Percentiles rank a stretch among this genome's conserved stretches.
Conservation (phyloP, 192 early-diverging fungal genomes). For the Oehlia diaphana region DNA sequence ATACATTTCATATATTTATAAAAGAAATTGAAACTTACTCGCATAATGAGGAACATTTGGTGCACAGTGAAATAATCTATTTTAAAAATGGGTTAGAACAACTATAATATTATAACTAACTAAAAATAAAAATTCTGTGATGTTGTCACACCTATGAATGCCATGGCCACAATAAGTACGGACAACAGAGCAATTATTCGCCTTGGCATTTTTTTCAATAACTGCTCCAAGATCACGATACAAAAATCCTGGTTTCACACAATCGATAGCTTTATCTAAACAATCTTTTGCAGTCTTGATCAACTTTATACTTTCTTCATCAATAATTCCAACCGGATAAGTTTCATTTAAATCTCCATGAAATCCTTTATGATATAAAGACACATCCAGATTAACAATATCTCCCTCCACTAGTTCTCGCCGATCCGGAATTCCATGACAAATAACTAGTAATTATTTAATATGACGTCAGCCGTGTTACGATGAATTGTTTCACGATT, state of each 20-base stretch:
- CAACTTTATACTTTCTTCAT: slow-evolving; percentile 68
- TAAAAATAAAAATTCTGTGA: neutral
- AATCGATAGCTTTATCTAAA: slow-evolving; percentile 88
- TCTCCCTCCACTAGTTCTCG: slow-evolving; percentile 94
- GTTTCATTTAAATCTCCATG: slow-evolving; percentile 97
- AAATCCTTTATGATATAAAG: slow-evolving; percentile 86
- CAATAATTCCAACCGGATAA: slow-evolving; percentile 87
- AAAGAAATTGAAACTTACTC: slow-evolving; percentile 35
- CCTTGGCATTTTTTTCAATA: slow-evolving; percentile 84
- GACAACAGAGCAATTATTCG: slow-evolving; percentile 89
- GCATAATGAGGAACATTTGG: slow-evolving; percentile 96
- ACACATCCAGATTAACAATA: slow-evolving; percentile 94
- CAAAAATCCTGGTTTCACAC: slow-evolving; percentile 85
- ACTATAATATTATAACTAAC: neutral
- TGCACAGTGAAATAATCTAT: slow-evolving; percentile 83
- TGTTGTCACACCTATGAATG: slow-evolving; percentile 44
- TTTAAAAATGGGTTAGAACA: neutral
- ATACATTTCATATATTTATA: neutral
- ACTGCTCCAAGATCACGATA: slow-evolving; percentile 92
- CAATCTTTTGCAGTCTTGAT: slow-evolving; percentile 84
- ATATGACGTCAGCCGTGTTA: neutral
- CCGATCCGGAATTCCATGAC: slow-evolving; percentile 97
- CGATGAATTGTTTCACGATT: neutral
- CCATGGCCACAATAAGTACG: slow-evolving; percentile 94
- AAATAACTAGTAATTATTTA: slow-evolving; percentile 66